These are phyloP conservation scores for Lupinus albus DNA, from an alignment of 306 rosid species.

Conservation along the genomic window DNA sequence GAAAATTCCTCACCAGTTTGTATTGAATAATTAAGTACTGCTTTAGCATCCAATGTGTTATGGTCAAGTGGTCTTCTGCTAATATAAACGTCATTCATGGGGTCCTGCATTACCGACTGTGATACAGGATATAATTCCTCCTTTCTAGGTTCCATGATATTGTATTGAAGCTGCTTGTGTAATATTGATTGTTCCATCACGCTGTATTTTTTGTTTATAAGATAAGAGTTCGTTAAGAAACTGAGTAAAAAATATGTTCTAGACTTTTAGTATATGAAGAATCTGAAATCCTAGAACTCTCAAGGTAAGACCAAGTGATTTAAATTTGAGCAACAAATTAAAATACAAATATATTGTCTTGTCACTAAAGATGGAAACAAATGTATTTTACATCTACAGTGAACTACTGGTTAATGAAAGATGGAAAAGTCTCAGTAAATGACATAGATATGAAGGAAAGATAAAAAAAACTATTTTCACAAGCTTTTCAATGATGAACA, in stretches of 20 bases:
- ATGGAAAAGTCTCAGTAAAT: too few relatives aligned
- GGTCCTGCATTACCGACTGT: slow-evolving; percentile 56
- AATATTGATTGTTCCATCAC: slow-evolving; percentile 50
- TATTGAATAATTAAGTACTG: slow-evolving; percentile 71
- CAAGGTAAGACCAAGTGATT: slow-evolving; percentile 7
- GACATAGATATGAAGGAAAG: too few relatives aligned
- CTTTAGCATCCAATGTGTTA: slow-evolving; percentile 50
- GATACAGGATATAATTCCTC: slow-evolving; percentile 55
- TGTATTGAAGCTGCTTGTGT: slow-evolving; percentile 47
- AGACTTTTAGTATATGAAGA: slow-evolving; percentile 14
- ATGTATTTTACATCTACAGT: not conserved
- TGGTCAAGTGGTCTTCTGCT: slow-evolving; percentile 62
- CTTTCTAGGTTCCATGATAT: slow-evolving; percentile 57
- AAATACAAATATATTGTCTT: slow-evolving; percentile 15
- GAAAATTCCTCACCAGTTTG: slow-evolving; percentile 89
- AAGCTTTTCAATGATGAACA: too few relatives aligned
- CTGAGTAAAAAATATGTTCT: slow-evolving; percentile 22
- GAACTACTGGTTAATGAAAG: too few relatives aligned
- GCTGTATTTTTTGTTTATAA: slow-evolving; percentile 33
- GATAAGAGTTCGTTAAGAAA: slow-evolving; percentile 11
- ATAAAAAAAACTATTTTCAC: too few relatives aligned
- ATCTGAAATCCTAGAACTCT: slow-evolving; percentile 31
- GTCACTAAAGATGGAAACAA: slow-evolving; percentile 23
- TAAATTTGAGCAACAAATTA: slow-evolving; percentile 15
- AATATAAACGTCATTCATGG: slow-evolving; percentile 45